Evolutionary conservation across 176 grass and related monocot genomes (phyloP).

Genomic region (Secale cereale): DNA sequence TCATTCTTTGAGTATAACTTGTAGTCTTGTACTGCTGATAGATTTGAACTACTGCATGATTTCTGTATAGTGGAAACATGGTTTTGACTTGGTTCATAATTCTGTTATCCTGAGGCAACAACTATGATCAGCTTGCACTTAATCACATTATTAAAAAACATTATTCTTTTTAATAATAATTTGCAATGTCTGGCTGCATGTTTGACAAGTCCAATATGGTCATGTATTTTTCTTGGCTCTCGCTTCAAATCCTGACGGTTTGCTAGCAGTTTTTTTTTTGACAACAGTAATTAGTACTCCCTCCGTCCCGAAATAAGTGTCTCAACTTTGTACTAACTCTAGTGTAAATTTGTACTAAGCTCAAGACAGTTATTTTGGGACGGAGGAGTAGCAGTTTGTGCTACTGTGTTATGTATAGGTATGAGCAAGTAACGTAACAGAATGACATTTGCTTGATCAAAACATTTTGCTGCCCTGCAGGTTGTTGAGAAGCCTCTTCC

Average conservation of each 20-base stretch:
- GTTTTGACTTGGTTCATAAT: conserved; percentile 14
- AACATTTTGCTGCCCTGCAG: conserved; percentile 45
- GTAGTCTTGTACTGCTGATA: not conserved
- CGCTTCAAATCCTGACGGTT: conserved; percentile 76
- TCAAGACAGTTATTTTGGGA: no score
- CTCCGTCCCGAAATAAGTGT: no score
- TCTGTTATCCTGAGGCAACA: not conserved
- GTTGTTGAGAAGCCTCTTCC: conserved; percentile 75
- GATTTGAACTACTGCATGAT: not conserved
- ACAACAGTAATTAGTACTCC: not conserved
- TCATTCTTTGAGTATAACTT: conserved; percentile 16
- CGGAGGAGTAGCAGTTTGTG: not conserved
- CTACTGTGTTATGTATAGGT: not conserved
- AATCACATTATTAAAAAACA: no score
- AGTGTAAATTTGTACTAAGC: no score
- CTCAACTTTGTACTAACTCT: no score
- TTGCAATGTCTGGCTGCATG: conserved; percentile 24
- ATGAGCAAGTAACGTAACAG: not conserved
- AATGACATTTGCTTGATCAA: not conserved
- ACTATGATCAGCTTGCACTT: no score
- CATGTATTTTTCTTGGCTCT: conserved; percentile 45
- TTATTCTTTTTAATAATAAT: conserved; percentile 1
- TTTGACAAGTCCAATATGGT: conserved; percentile 57
- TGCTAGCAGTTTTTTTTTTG: conserved; percentile 26
- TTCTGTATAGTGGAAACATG: not conserved